Evolutionary conservation across 768 basidiomycete species (phyloP).

Genomic region (Mycena sanguinolenta): DNA sequence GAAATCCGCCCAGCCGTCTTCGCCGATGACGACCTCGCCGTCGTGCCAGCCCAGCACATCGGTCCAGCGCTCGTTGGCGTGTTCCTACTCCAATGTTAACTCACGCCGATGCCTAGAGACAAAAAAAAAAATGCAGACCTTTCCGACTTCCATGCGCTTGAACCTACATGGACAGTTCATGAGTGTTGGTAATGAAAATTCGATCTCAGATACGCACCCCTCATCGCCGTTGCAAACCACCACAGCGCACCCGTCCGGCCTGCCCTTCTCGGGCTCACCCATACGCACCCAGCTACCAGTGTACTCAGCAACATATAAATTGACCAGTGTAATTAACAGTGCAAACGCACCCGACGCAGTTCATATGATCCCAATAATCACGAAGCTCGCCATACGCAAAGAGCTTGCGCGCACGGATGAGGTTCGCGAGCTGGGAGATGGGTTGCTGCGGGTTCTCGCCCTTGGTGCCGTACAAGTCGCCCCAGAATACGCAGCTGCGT

Average conservation of each 20-base stretch:
- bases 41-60: slow-evolving; percentile 45
- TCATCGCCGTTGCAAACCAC: slow-evolving; percentile 60
- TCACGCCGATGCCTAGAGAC: background rate
- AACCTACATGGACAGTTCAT: slow-evolving; percentile 22
- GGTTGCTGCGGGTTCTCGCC: slow-evolving; percentile 53
- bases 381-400: slow-evolving; percentile 62
- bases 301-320: background rate
- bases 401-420: slow-evolving; percentile 52
- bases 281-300: slow-evolving; percentile 57
- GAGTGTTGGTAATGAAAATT: background rate
- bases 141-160: slow-evolving; percentile 61
- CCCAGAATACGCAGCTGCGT: slow-evolving; percentile 73
- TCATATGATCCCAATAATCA: slow-evolving; percentile 61
- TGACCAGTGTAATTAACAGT: too few relatives aligned
- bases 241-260: slow-evolving; percentile 58
- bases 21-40: slow-evolving; percentile 45
- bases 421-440: slow-evolving; percentile 44
- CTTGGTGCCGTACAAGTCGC: slow-evolving; percentile 65
- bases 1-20: slow-evolving; percentile 57
- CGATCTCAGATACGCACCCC: slow-evolving; percentile 27
- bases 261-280: slow-evolving; percentile 53
- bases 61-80: slow-evolving; percentile 45
- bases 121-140: slow-evolving; percentile 45
- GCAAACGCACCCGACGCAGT: slow-evolving; percentile 59
- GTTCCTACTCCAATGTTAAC: slow-evolving; percentile 36